Conservation (phyloP, 805 yeast genomes). For the Candida mattraensis region DNA sequence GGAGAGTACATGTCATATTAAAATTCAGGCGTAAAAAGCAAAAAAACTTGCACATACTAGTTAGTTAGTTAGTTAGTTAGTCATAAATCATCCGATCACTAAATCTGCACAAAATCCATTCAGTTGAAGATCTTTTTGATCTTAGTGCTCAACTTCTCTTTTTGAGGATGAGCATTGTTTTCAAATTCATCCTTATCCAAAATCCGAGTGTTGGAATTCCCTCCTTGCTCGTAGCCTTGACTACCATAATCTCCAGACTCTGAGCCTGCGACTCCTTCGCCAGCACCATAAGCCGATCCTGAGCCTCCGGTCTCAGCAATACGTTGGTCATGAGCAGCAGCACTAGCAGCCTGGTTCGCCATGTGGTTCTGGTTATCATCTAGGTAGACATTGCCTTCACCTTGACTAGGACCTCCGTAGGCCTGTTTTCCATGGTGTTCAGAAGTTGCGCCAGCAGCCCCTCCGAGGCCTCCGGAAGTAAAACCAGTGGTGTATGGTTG, state of each 20-base stretch:
- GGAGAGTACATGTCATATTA: too few relatives aligned
- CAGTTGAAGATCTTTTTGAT: slow-evolving; percentile 19
- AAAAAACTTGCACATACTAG: too few relatives aligned
- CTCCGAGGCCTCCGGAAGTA: slow-evolving; percentile 5
- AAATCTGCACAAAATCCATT: too few relatives aligned
- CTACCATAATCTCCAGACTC: too few relatives aligned
- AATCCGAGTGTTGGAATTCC: slow-evolving; percentile 12
- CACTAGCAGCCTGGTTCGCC: slow-evolving; percentile 22
- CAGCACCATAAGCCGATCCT: slow-evolving; percentile 7
- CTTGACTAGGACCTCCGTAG: background rate
- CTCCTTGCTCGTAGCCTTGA: background rate
- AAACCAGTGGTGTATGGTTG: slow-evolving; percentile 9
- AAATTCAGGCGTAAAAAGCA: too few relatives aligned
- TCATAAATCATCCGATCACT: too few relatives aligned
- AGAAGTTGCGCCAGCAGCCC: slow-evolving; percentile 4
- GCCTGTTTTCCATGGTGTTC: slow-evolving; percentile 1
- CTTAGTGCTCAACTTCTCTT: slow-evolving; percentile 19
- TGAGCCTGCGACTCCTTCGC: slow-evolving; percentile 2
- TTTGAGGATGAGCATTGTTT: slow-evolving; percentile 10
- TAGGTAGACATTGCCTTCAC: slow-evolving; percentile 15
- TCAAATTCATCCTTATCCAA: slow-evolving; percentile 11
- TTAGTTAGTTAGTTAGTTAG: too few relatives aligned
- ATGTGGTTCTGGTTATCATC: slow-evolving; percentile 17
- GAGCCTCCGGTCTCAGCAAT: slow-evolving; percentile 2
- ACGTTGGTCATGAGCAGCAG: slow-evolving; percentile 15